Conservation (phyloP, 2,329 filamentous ascomycete species). For the Neodidymelliopsis sp. region DNA sequence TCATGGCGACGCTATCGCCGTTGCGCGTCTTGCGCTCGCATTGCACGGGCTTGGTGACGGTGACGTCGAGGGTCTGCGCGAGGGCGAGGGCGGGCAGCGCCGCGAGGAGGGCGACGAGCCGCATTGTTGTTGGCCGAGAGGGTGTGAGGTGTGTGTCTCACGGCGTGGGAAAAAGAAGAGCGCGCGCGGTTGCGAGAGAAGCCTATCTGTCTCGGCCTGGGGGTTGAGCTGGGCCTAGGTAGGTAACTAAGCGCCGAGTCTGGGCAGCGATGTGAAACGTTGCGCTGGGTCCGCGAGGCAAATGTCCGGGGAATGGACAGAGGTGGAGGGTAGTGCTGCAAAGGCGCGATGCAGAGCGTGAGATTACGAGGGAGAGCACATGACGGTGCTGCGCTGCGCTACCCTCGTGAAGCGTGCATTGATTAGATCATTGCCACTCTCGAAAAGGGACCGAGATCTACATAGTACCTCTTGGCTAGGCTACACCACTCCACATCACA, state of each 20-base stretch:
- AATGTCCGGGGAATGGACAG: too few species aligned
- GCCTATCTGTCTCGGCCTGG: constrained; percentile 10
- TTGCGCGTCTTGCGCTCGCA: constrained; percentile 55
- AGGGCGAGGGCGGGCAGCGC: constrained; percentile 31
- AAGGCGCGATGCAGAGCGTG: too few species aligned
- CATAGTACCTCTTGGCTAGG: too few species aligned
- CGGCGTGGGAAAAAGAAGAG: not conserved
- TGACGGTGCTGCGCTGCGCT: not conserved
- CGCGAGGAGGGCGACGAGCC: constrained; percentile 34
- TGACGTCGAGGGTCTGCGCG: constrained; percentile 48
- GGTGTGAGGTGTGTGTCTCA: constrained; percentile 4
- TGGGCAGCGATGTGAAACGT: constrained; percentile 15
- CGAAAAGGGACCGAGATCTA: too few species aligned
- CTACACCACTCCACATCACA: not conserved
- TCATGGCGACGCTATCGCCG: constrained; percentile 58
- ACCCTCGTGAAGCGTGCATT: constrained; percentile 2
- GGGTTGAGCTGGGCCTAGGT: constrained; percentile 1
- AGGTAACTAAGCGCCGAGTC: constrained; percentile 7
- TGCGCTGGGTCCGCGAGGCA: too few species aligned
- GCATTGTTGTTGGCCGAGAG: constrained; percentile 33
- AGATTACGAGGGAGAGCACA: not conserved
- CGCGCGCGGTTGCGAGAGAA: constrained; percentile 6
- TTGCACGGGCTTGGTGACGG: constrained; percentile 51
- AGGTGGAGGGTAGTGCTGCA: too few species aligned
- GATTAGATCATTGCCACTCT: constrained; percentile 14